Percentiles rank a stretch among this genome's conserved stretches.
Evolutionary conservation across 371 early-diverging fungal genomes (phyloP).

Genomic region (Apophysomyces variabilis): DNA sequence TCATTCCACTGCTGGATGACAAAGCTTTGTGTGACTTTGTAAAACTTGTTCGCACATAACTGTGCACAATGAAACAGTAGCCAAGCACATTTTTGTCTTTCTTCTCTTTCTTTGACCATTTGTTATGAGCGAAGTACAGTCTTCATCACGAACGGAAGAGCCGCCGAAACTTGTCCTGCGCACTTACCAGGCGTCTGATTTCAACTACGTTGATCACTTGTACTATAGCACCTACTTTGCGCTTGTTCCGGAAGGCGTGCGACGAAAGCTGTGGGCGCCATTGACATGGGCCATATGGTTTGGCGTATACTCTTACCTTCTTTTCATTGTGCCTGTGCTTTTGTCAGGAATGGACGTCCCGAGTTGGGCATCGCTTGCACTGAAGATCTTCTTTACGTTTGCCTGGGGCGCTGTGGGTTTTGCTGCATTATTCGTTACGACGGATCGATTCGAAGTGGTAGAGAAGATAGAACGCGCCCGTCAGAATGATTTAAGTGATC

Average conservation of each 20-base stretch:
- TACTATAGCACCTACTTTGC: conserved; percentile 33
- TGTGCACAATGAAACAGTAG: too few relatives aligned
- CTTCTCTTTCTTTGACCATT: neutral
- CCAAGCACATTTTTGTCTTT: neutral
- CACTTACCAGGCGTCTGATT: conserved; percentile 39
- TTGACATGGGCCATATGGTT: conserved; percentile 49
- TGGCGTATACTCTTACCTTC: conserved; percentile 32
- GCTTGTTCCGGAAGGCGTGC: conserved; percentile 47
- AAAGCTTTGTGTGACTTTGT: too few relatives aligned
- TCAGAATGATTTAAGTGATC: conserved; percentile 46
- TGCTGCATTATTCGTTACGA: conserved; percentile 32
- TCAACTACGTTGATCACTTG: conserved; percentile 32
- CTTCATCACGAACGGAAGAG: neutral
- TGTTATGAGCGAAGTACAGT: neutral
- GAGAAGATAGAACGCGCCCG: conserved; percentile 39
- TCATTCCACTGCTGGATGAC: too few relatives aligned
- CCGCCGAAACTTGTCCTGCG: conserved; percentile 39
- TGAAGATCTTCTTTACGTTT: conserved; percentile 35
- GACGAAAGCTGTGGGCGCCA: conserved; percentile 47
- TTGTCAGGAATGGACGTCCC: conserved; percentile 31
- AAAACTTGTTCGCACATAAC: too few relatives aligned
- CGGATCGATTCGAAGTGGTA: conserved; percentile 39
- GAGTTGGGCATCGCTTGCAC: conserved; percentile 16
- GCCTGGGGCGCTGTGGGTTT: conserved; percentile 40
- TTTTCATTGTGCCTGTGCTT: conserved; percentile 26